These are phyloP conservation scores for Lolium rigidum DNA, from an alignment of 176 grass and related monocot species.

Conservation along the genomic window DNA sequence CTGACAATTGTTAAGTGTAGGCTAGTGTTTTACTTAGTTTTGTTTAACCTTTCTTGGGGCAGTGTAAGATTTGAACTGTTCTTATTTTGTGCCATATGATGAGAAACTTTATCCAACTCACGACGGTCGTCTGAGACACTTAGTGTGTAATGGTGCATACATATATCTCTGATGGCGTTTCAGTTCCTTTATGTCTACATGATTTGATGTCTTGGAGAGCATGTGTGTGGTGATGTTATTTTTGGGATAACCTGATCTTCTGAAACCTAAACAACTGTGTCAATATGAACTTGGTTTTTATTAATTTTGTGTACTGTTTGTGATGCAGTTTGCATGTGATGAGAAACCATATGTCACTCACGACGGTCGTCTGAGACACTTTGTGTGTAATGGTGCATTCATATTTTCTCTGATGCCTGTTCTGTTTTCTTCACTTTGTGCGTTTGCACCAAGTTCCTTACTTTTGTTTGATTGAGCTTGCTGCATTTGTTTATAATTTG, in stretches of 20 bases:
- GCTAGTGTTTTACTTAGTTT: not conserved
- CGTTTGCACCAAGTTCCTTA: not conserved
- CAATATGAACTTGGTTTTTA: not conserved
- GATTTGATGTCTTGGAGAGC: not conserved
- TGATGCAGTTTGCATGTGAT: not conserved
- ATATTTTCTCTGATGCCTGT: conserved; percentile 68
- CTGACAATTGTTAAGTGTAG: not conserved
- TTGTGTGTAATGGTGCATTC: conserved; percentile 70
- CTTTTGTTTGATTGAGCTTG: not conserved
- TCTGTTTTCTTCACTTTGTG: not conserved
- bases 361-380: conserved; percentile 73
- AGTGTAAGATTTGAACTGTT: not conserved
- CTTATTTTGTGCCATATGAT: conserved; percentile 59
- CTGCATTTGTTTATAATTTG: not conserved
- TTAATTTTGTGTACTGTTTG: not conserved
- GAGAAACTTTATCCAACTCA: conserved; percentile 64
- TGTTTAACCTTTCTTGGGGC: too few relatives aligned
- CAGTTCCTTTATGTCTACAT: not conserved
- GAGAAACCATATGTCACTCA: conserved; percentile 56
- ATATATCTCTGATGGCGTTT: conserved; percentile 64
- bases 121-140: conserved; percentile 74
- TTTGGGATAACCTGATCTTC: not conserved
- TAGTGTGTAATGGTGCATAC: conserved; percentile 66
- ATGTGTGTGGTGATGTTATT: not conserved
- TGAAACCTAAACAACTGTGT: not conserved